Evolutionary conservation across 2,329 filamentous ascomycete genomes (phyloP).

Genomic region (Dothideomycetes sp.): DNA sequence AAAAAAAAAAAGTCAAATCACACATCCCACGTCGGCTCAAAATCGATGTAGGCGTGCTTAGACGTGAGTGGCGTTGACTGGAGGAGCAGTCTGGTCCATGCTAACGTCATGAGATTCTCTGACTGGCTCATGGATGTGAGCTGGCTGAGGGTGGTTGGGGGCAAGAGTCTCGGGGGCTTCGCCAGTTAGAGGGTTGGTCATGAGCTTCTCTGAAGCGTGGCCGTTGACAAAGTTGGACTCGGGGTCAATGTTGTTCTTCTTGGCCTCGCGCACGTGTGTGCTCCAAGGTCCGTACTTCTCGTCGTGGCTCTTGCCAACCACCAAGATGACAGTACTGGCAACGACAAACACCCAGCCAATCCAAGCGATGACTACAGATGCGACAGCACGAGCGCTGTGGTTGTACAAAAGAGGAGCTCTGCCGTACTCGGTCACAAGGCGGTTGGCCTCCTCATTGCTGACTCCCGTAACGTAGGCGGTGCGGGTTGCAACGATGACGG

Average conservation of each 20-base stretch:
- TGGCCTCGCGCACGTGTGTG: slow-evolving; percentile 24
- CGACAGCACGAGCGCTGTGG: slow-evolving; percentile 42
- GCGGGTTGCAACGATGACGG: slow-evolving; percentile 41
- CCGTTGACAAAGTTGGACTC: slow-evolving; percentile 8
- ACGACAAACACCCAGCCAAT: slow-evolving; percentile 33
- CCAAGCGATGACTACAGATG: slow-evolving; percentile 46
- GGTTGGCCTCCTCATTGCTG: slow-evolving; percentile 21
- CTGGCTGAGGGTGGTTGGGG: slow-evolving; percentile 3
- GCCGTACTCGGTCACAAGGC: slow-evolving; percentile 23
- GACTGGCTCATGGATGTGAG: neutral
- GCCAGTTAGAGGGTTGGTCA: slow-evolving; percentile 9
- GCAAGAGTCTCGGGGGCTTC: slow-evolving; percentile 1
- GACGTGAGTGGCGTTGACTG: slow-evolving; percentile 5
- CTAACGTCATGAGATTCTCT: neutral
- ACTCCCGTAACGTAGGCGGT: slow-evolving; percentile 39
- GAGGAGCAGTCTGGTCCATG: slow-evolving; percentile 5
- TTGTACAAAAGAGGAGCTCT: slow-evolving; percentile 36
- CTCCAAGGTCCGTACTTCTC: slow-evolving; percentile 32
- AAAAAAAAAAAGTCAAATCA: neutral
- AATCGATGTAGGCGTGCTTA: neutral
- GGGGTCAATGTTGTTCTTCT: slow-evolving; percentile 8
- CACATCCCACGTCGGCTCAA: neutral
- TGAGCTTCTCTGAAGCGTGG: slow-evolving; percentile 6
- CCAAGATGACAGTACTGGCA: slow-evolving; percentile 31
- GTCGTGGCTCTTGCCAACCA: slow-evolving; percentile 30